Evolutionary conservation across 495 filamentous ascomycete genomes (phyloP), one percentile per base, ranked within the genome.

Genomic region (Tuber microsphaerosporum): DNA sequence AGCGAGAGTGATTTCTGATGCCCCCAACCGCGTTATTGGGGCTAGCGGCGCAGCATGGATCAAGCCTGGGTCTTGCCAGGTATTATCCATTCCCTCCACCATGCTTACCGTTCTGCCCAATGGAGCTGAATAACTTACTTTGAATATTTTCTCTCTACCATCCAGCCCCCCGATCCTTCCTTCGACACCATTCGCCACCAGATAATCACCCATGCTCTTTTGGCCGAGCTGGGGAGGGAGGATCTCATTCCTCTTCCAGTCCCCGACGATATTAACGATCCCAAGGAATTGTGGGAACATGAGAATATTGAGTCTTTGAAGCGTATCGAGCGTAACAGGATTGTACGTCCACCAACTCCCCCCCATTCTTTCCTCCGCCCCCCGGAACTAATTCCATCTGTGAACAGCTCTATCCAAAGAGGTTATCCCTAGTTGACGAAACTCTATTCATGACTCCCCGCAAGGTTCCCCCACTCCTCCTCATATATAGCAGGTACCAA

Each of bases 61-160:
- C n/a, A 61, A 26, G 51, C 2, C 51, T 14, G 3, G 10, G n/a
- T 14, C 51, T n/a, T 14, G 9, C 10, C 51, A 61, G n/a, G 51
- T 61, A 61, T 61, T 61, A 14, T 14, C 10, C 3, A 9, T 61
- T 61, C 10, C 51, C 7, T 2, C 9, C 5, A 3, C 10, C 2
- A 12, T 61, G 0, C 31, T 14, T 26, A 1, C 10, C 26, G 0
- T n/a, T 14, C 10, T 2, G 3, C 2, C 0, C 1, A 14, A 14
- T 26, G 2, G 10, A 61, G 20, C 19, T 2, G 19, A 0, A 2
- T 26, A 26, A 5, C 51, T 61, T 14, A 61, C n/a, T 5, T 14
- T 14, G 1, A 1, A 2, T n/a, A 0, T 51, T 12, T 12, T n/a
- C 1, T 22, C 48, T n/a, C 9, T 1, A n/a, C 9, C 8, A 61